phyloP scores from a whole-genome alignment of 2,329 filamentous ascomycete genomes.

The Teratosphaeria nubilosa region DNA sequence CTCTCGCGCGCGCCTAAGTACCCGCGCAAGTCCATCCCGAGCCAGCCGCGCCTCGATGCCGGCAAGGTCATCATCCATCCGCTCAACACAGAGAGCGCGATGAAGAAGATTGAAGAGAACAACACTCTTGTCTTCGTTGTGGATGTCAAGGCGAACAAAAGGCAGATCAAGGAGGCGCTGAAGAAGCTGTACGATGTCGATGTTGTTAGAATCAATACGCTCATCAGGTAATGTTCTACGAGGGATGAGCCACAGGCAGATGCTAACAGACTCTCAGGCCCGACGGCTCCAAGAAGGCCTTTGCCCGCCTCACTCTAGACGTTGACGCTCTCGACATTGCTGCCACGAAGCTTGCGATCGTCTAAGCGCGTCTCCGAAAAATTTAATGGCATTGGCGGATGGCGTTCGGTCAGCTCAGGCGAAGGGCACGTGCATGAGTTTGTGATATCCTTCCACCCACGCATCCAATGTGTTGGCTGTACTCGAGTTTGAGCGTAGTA shows the following conservation, averaged over 20 bases:
- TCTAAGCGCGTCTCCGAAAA: constrained; percentile 48
- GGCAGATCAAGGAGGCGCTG: constrained; percentile 93
- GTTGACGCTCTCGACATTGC: constrained; percentile 99
- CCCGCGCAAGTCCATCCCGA: constrained; percentile 88
- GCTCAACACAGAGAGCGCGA: constrained; percentile 98
- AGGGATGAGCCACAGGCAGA: neutral
- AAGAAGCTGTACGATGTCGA: constrained; percentile 99
- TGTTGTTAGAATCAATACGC: constrained; percentile 97
- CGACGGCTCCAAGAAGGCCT: constrained; percentile 98
- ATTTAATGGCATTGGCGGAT: neutral
- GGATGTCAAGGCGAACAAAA: constrained; percentile 83
- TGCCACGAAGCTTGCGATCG: constrained; percentile 95
- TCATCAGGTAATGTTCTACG: constrained; percentile 62
- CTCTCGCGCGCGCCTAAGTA: constrained; percentile 89
- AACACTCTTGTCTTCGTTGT: constrained; percentile 65
- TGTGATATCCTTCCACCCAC: neutral
- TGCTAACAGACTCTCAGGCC: constrained; percentile 47
- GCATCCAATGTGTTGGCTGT: neutral
- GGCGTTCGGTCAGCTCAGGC: neutral
- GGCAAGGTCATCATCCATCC: constrained; percentile 97
- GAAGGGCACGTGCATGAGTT: neutral
- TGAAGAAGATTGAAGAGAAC: constrained; percentile 99
- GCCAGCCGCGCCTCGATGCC: constrained; percentile 85
- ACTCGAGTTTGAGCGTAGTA: constrained; percentile 3
- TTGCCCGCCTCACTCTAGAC: constrained; percentile 86